Percentiles rank a stretch among this genome's conserved stretches.
Evolutionary conservation across 257 asterid genomes (phyloP).

Genomic region (Lavandula angustifolia): DNA sequence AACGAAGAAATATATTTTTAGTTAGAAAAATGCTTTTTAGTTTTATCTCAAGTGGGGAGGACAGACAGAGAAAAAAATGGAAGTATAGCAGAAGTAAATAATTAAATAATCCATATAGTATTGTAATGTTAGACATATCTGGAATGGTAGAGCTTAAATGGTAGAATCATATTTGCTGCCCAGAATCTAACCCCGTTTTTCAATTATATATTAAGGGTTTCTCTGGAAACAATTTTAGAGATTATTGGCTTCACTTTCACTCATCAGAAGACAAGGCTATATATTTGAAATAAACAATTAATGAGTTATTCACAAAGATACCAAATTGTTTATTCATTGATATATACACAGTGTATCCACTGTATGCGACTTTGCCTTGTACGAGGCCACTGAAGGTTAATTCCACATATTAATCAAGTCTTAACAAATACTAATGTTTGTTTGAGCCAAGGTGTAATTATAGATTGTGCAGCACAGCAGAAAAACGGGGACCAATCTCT

Average conservation of each 20-base stretch:
- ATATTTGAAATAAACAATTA: not conserved
- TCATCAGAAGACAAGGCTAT: conserved; percentile 6
- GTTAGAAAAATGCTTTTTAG: too few relatives aligned
- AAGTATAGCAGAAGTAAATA: not conserved
- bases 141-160: conserved; percentile 12
- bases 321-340: not conserved
- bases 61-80: conserved; percentile 8
- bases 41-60: conserved; percentile 23
- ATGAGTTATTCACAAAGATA: not conserved
- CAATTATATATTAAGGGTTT: not conserved
- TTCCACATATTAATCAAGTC: conserved; percentile 6
- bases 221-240: not conserved
- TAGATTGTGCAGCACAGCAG: not conserved
- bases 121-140: conserved; percentile 17
- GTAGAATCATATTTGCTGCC: not conserved
- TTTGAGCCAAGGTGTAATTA: too few relatives aligned
- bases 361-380: too few relatives aligned
- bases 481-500: not conserved
- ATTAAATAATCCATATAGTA: not conserved
- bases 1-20: conserved; percentile 5
- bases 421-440: not conserved
- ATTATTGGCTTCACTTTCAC: conserved; percentile 8
- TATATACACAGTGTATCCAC: not conserved
- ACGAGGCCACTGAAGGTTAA: not conserved
- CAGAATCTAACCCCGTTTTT: not conserved